phyloP scores from a whole-genome alignment of 1,139 yeast genomes.

The Hyphopichia fennica region DNA sequence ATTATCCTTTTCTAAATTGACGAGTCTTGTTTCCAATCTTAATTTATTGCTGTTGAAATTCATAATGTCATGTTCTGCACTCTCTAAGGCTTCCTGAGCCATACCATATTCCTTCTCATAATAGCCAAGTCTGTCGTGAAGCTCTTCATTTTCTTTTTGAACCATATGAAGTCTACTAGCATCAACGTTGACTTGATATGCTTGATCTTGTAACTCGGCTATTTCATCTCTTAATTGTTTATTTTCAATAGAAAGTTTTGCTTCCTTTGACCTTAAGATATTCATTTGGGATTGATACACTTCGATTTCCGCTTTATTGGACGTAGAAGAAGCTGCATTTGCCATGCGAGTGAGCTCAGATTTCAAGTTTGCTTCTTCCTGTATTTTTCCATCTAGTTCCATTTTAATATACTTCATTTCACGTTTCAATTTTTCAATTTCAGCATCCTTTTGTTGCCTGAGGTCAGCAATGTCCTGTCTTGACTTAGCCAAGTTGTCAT shows the following conservation, averaged over 20 bases:
- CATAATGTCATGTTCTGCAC: conserved; percentile 14
- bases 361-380: conserved; percentile 3
- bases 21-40: conserved; percentile 10
- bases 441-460: conserved; percentile 12
- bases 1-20: conserved; percentile 19
- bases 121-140: conserved; percentile 23
- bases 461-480: conserved; percentile 9
- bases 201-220: conserved; percentile 19
- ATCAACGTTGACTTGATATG: conserved; percentile 15
- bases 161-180: conserved; percentile 12
- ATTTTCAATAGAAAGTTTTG: conserved; percentile 14
- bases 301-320: conserved; percentile 1
- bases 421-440: conserved; percentile 9
- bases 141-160: conserved; percentile 17
- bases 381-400: neutral
- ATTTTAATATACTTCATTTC: conserved; percentile 5
- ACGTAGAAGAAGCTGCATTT: neutral
- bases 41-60: conserved; percentile 11
- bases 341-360: neutral
- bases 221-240: conserved; percentile 19
- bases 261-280: conserved; percentile 18
- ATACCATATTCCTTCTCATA: conserved; percentile 28
- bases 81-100: conserved; percentile 19
- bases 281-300: conserved; percentile 16
- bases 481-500: conserved; percentile 5